These are phyloP conservation scores for Chytriomyces hyalinus DNA, from an alignment of 192 early-diverging fungal species.

Conservation along the genomic window DNA sequence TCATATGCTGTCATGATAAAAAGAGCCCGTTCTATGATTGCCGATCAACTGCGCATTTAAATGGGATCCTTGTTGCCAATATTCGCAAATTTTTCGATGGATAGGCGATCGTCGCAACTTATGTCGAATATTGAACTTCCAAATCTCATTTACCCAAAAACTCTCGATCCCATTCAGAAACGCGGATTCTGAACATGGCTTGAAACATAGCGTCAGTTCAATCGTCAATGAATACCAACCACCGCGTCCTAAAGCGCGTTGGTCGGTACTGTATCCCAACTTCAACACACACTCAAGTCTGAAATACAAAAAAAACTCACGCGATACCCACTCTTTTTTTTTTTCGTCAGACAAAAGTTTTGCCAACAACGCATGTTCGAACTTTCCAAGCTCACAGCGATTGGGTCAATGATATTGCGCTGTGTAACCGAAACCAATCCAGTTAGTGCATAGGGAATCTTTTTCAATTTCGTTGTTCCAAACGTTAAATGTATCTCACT, in stretches of 20 bases:
- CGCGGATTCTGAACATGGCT: not conserved
- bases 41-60: no score
- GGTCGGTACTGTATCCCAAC: not conserved
- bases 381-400: constrained; percentile 86
- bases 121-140: no score
- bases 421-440: constrained; percentile 67
- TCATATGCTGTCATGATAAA: not conserved
- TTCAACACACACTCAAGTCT: not conserved
- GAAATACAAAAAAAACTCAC: no score
- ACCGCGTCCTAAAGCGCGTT: constrained; percentile 10
- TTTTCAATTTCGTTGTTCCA: not conserved
- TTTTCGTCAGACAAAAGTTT: constrained; percentile 12
- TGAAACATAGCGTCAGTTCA: constrained; percentile 2
- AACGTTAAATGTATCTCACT: not conserved
- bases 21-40: no score
- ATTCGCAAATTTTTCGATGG: no score
- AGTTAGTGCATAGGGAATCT: constrained; percentile 43
- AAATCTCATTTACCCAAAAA: no score
- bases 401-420: constrained; percentile 95
- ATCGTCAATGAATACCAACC: not conserved
- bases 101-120: no score
- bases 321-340: no score
- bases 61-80: not conserved
- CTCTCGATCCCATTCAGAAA: no score
- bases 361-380: constrained; percentile 67